These are phyloP conservation scores for Vigna hirtella DNA, from an alignment of 306 rosid species.

Conservation along the genomic window DNA sequence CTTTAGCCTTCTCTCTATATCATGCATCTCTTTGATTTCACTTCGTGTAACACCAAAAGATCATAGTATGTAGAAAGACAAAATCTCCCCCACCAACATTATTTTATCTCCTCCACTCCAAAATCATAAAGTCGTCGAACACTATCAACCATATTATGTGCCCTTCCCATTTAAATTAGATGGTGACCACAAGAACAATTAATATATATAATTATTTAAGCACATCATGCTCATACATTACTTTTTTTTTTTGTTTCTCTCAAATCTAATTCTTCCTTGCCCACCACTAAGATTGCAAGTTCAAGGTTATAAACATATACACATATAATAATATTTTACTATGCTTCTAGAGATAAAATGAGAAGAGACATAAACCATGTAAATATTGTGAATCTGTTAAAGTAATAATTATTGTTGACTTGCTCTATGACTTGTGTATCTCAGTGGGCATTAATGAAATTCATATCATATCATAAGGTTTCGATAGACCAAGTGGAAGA, in stretches of 20 bases:
- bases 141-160: conserved; percentile 47
- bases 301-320: background rate
- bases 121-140: conserved; percentile 23
- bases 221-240: conserved; percentile 7
- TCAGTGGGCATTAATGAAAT: background rate
- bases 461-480: conserved; percentile 16
- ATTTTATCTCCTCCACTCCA: conserved; percentile 38
- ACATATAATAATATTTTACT: too few species aligned
- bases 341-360: background rate
- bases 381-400: conserved; percentile 1
- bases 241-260: background rate
- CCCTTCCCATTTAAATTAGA: conserved; percentile 42
- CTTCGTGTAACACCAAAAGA: background rate
- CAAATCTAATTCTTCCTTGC: conserved; percentile 2
- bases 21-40: too few species aligned
- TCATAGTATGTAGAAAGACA: conserved; percentile 1
- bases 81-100: conserved; percentile 39
- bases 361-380: background rate
- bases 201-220: conserved; percentile 3
- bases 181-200: conserved; percentile 42
- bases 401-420: conserved; percentile 15
- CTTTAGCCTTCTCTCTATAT: background rate
- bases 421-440: conserved; percentile 1
- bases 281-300: conserved; percentile 21
- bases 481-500: conserved; percentile 44